phyloP scores from a whole-genome alignment of 768 basidiomycete genomes.

The Suillus placidus region DNA sequence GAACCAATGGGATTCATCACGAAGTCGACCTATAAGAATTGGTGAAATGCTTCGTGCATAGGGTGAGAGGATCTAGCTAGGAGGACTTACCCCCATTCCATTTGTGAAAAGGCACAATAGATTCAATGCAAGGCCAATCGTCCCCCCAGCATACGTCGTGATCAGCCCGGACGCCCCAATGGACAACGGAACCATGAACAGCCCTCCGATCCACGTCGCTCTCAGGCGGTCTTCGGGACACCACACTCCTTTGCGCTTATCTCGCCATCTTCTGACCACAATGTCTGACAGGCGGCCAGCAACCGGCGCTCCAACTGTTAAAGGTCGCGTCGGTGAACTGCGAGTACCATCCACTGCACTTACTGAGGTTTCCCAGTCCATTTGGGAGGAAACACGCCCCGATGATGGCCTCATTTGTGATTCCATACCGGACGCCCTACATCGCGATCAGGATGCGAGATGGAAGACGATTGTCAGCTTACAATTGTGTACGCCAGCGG shows the following conservation, averaged over 20 bases:
- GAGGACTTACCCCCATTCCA: conserved; percentile 57
- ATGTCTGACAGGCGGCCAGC: conserved; percentile 62
- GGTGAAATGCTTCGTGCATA: neutral
- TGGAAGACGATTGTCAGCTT: conserved; percentile 18
- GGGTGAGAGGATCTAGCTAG: neutral
- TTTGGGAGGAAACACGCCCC: conserved; percentile 29
- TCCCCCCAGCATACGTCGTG: conserved; percentile 53
- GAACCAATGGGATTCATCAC: conserved; percentile 57
- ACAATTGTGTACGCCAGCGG: conserved; percentile 73
- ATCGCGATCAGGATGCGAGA: neutral
- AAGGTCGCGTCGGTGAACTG: neutral
- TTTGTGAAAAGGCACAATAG: conserved; percentile 63
- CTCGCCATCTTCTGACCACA: conserved; percentile 50
- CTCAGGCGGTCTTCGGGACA: conserved; percentile 71
- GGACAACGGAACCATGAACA: conserved; percentile 55
- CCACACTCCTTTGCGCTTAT: conserved; percentile 56
- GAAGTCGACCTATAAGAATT: conserved; percentile 49
- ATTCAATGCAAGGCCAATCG: conserved; percentile 50
- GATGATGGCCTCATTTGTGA: conserved; percentile 24
- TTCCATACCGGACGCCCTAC: conserved; percentile 50
- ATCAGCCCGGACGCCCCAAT: conserved; percentile 50
- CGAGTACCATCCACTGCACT: neutral
- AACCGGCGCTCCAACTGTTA: conserved; percentile 59
- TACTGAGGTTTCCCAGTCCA: conserved; percentile 31
- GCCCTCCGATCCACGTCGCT: conserved; percentile 48